These are phyloP conservation scores for Chenopodium album DNA, from an alignment of 148 eudicot species.

Conservation along the genomic window DNA sequence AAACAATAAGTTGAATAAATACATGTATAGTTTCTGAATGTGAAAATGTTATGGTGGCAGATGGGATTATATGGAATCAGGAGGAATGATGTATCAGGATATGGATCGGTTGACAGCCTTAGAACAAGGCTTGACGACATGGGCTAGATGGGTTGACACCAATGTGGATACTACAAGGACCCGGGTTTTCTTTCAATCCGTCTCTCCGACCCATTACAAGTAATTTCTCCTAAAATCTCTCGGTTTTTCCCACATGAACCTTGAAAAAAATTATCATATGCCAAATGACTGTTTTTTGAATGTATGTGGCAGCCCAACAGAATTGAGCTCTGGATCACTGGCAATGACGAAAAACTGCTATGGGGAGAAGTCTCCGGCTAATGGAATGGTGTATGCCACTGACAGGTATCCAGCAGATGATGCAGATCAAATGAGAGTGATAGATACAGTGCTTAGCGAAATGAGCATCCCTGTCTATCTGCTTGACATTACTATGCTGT, in stretches of 20 bases:
- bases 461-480: conserved; percentile 64
- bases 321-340: conserved; percentile 26
- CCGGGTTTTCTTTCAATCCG: conserved; percentile 72
- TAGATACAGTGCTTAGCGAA: conserved; percentile 44
- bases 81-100: conserved; percentile 61
- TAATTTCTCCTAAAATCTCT: conserved; percentile 18
- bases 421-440: conserved; percentile 53
- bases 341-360: conserved; percentile 56
- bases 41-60: conserved; percentile 35
- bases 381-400: conserved; percentile 45
- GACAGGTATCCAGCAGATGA: conserved; percentile 34
- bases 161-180: conserved; percentile 52
- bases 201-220: conserved; percentile 92
- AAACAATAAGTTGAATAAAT: not conserved
- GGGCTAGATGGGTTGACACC: conserved; percentile 85
- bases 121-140: conserved; percentile 68
- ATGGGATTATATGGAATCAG: conserved; percentile 89
- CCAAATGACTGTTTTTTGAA: not conserved
- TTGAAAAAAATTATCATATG: not conserved
- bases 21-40: not conserved
- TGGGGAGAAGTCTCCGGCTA: conserved; percentile 66
- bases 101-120: conserved; percentile 78
- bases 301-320: conserved; percentile 49
- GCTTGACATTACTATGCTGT: conserved; percentile 73
- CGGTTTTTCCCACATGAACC: not conserved